Evolutionary conservation across 495 filamentous ascomycete species (phyloP), one percentile per base, ranked within the genome.

Genomic region (Mycothermus thermophilus): DNA sequence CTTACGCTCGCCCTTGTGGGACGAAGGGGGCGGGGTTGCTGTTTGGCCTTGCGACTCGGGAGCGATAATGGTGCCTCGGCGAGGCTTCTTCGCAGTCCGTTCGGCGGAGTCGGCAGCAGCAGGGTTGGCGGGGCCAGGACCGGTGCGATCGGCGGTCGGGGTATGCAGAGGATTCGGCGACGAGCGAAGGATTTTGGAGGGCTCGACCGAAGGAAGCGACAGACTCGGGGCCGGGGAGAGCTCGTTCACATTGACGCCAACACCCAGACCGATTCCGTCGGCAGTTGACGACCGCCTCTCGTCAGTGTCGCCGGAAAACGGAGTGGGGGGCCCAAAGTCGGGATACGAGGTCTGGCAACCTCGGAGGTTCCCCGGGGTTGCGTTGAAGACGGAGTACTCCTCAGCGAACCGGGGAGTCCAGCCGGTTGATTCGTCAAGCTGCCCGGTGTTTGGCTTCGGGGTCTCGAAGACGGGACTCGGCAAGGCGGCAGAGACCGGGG

Each of bases 381-480:
- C 44, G 48, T 67, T 67, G 54, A 72, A 72, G 44, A 73, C 66
- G 35, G 67, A 68, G 45, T 68, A 73, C 37, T 73, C 67, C 41
- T 71, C 67, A 42, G 67, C 66, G 56, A 72, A 71, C 16, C 58
- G 60, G 41, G 67, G 67, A 8, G 67, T 71, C 63, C 67, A 71
- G 37, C 64, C 55, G 41, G 51, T 58, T 19, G 59, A 52, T 25
- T 67, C 60, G 46, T 67, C 66, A 37, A 66, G 67, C 24, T 51
- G 53, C 32, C 49, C 58, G 37, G 55, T 55, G 43, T 55, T 60
- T 33, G 49, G 51, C 51, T 75, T 79, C 13, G 79, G 77, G 10
- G 79, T 83, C 39, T 76, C 71, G 52, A 83, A 79, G 35, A 71
- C 59, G 24, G 67, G 63, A 45, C 66, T 73, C 45, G 72, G 72